A percentile compares a stretch with the other conserved stretches of the same genome.
phyloP scores from a whole-genome alignment of 345 rosid genomes.

The Salix dunnii region DNA sequence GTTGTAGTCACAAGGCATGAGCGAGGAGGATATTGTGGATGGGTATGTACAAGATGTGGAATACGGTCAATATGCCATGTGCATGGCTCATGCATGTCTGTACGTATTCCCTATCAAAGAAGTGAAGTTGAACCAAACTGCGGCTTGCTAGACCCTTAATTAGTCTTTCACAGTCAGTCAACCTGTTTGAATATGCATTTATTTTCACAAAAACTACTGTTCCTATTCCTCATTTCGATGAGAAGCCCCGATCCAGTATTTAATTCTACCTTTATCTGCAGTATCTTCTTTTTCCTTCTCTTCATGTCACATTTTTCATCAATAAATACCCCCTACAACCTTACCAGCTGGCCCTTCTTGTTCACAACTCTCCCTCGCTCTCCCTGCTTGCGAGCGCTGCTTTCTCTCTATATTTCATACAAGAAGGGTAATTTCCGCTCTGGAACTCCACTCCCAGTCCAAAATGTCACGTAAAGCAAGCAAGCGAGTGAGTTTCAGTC shows the following conservation, averaged over 20 bases:
- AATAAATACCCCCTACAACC: slow-evolving; percentile 39
- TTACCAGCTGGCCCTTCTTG: slow-evolving; percentile 25
- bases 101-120: background rate
- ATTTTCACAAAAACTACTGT: background rate
- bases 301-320: slow-evolving; percentile 19
- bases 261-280: background rate
- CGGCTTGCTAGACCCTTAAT: background rate
- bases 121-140: background rate
- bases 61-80: slow-evolving; percentile 8
- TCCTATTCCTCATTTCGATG: slow-evolving; percentile 20
- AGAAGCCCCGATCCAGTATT: background rate
- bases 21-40: background rate
- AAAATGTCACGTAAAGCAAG: slow-evolving; percentile 55
- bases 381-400: background rate
- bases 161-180: slow-evolving; percentile 3
- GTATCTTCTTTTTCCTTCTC: slow-evolving; percentile 1
- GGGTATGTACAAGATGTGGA: background rate
- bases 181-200: slow-evolving; percentile 24
- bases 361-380: background rate
- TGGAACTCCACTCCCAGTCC: background rate
- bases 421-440: background rate
- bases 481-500: slow-evolving; percentile 69
- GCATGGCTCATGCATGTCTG: slow-evolving; percentile 33
- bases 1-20: background rate
- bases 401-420: background rate